These are phyloP conservation scores for Kurtzmaniella quercitrusa DNA, from an alignment of 1,139 yeast genomes.

Conservation along the genomic window DNA sequence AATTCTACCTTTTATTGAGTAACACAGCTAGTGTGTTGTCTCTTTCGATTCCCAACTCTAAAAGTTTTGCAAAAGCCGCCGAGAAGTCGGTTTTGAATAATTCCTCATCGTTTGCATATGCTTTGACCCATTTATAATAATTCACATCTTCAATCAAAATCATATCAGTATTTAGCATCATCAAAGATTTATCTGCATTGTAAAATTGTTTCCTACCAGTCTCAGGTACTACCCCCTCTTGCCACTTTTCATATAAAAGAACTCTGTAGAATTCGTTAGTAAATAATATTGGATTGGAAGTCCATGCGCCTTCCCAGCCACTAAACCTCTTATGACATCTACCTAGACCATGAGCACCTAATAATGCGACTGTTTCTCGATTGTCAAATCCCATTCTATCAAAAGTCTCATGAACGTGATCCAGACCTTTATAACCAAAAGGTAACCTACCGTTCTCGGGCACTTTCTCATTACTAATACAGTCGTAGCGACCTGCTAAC, in stretches of 20 bases:
- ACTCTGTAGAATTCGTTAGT: slow-evolving; percentile 34
- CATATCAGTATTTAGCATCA: slow-evolving; percentile 69
- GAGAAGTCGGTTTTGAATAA: slow-evolving; percentile 52
- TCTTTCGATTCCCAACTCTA: slow-evolving; percentile 51
- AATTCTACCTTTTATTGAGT: slow-evolving; percentile 5
- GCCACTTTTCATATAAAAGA: slow-evolving; percentile 31
- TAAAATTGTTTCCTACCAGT: slow-evolving; percentile 38
- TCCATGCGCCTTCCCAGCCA: slow-evolving; percentile 46
- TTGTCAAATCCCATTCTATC: slow-evolving; percentile 59
- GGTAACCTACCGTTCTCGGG: slow-evolving; percentile 66
- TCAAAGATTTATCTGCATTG: slow-evolving; percentile 37
- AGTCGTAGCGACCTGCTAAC: slow-evolving; percentile 63
- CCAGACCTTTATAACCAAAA: slow-evolving; percentile 48
- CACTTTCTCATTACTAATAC: slow-evolving; percentile 44
- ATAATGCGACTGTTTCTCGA: slow-evolving; percentile 57
- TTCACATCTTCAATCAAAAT: slow-evolving; percentile 46
- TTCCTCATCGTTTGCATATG: slow-evolving; percentile 52
- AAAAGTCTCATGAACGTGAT: slow-evolving; percentile 54
- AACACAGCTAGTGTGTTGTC: slow-evolving; percentile 14
- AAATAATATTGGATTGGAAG: slow-evolving; percentile 28
- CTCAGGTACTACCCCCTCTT: slow-evolving; percentile 30
- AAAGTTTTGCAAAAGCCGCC: slow-evolving; percentile 47
- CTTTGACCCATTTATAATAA: slow-evolving; percentile 47
- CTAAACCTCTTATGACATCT: slow-evolving; percentile 54
- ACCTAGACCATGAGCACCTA: slow-evolving; percentile 67